These are phyloP conservation scores for Sphaerulina vaccinii DNA, from an alignment of 2,329 filamentous ascomycete species.

Conservation along the genomic window DNA sequence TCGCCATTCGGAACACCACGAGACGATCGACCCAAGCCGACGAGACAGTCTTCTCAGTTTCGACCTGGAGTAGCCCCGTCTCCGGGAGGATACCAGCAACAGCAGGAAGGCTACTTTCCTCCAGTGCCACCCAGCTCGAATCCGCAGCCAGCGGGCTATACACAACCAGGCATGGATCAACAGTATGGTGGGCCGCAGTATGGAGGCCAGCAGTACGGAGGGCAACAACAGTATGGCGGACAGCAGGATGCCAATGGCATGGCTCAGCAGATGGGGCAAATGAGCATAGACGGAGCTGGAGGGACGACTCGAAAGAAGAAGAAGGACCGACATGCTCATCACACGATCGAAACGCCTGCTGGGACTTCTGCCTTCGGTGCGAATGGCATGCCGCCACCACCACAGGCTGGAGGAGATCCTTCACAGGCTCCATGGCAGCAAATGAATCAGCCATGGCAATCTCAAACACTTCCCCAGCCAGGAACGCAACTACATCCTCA, in stretches of 20 bases:
- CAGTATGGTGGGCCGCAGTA: conserved; percentile 19
- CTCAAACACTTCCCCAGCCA: conserved; percentile 28
- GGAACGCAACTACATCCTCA: conserved; percentile 2
- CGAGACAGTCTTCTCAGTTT: conserved; percentile 32
- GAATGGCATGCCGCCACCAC: conserved; percentile 44
- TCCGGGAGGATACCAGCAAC: conserved; percentile 48
- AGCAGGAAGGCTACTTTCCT: conserved; percentile 46
- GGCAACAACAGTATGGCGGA: conserved; percentile 23
- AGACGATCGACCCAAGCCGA: conserved; percentile 26
- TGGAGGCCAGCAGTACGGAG: too few relatives aligned
- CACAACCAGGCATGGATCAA: conserved; percentile 26
- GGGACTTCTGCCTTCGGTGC: conserved; percentile 65
- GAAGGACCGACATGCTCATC: conserved; percentile 92
- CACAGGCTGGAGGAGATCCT: conserved; percentile 25
- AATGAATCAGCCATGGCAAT: conserved; percentile 39
- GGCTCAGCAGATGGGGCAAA: conserved; percentile 72
- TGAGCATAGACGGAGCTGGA: conserved; percentile 61
- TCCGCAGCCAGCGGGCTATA: conserved; percentile 25
- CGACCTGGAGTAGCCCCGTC: conserved; percentile 46
- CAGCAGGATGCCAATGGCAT: conserved; percentile 48
- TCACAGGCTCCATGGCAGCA: conserved; percentile 38
- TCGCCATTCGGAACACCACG: conserved; percentile 30
- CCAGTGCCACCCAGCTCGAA: conserved; percentile 33
- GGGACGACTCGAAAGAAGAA: conserved; percentile 62
- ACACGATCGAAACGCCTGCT: conserved; percentile 72